Conservation (phyloP, 495 filamentous ascomycete genomes). For the Aspergillus avenaceus region DNA sequence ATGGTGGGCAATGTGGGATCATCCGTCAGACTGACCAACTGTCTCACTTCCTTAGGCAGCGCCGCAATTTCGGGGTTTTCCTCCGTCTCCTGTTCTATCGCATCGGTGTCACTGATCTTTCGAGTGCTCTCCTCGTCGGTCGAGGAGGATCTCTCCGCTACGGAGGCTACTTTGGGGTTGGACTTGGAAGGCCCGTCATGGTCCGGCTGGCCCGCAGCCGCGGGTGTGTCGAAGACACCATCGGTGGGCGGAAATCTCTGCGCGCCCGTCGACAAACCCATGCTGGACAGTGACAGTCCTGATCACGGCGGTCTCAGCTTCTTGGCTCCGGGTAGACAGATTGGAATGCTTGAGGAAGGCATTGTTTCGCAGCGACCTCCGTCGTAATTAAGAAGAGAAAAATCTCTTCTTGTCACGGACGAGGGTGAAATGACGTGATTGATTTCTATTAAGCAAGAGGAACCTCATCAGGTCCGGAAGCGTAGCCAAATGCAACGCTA, state of each 20-base stretch:
- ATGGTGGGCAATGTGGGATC: slow-evolving; percentile 48
- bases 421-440: neutral
- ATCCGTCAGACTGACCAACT: slow-evolving; percentile 49
- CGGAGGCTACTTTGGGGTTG: neutral
- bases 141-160: neutral
- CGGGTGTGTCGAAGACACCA: neutral
- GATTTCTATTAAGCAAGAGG: neutral
- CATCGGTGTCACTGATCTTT: slow-evolving; percentile 14
- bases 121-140: slow-evolving; percentile 17
- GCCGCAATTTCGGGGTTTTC: slow-evolving; percentile 45
- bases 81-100: slow-evolving; percentile 30
- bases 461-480: neutral
- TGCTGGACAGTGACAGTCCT: neutral
- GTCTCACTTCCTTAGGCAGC: slow-evolving; percentile 46
- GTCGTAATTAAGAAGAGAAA: neutral
- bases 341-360: neutral
- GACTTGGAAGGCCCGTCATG: neutral
- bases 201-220: neutral
- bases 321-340: neutral
- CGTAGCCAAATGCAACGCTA: neutral
- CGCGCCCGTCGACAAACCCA: neutral
- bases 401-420: neutral
- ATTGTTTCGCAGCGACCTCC: neutral
- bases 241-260: neutral
- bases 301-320: neutral